Percentiles rank a stretch among this genome's conserved stretches.
phyloP scores from a whole-genome alignment of 2,329 filamentous ascomycete genomes.

The Phialocephala sp. region DNA sequence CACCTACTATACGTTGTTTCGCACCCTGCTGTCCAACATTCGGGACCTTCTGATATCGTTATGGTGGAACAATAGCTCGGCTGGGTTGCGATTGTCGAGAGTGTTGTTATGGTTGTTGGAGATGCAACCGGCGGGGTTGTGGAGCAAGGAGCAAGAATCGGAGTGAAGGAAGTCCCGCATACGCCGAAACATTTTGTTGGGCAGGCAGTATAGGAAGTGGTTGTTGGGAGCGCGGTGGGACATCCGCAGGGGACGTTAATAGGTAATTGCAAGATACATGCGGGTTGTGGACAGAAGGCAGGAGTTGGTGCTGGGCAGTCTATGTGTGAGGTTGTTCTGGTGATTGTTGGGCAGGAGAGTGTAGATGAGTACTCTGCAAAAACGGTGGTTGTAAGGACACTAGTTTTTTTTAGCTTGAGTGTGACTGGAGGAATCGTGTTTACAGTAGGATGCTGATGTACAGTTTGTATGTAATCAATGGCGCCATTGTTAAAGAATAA shows the following conservation, averaged over 20 bases:
- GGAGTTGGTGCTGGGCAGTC: constrained; percentile 28
- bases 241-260: constrained; percentile 38
- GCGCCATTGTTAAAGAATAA: not conserved
- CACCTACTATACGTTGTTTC: constrained; percentile 17
- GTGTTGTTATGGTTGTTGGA: not conserved
- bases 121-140: not conserved
- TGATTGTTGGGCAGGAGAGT: constrained; percentile 36
- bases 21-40: constrained; percentile 21
- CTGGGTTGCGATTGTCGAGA: not conserved
- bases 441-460: not conserved
- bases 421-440: not conserved
- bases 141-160: not conserved
- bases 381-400: not conserved
- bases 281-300: constrained; percentile 18
- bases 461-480: not conserved
- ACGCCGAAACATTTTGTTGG: constrained; percentile 21
- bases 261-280: constrained; percentile 31
- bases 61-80: constrained; percentile 23
- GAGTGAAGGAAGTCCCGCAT: constrained; percentile 21
- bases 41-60: constrained; percentile 23
- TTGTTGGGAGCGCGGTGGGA: constrained; percentile 33
- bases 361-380: not conserved
- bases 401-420: not conserved
- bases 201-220: constrained; percentile 34
- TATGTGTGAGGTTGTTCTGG: constrained; percentile 25